phyloP scores from a whole-genome alignment of 257 asterid species.

The Primulina huaijiensis region DNA sequence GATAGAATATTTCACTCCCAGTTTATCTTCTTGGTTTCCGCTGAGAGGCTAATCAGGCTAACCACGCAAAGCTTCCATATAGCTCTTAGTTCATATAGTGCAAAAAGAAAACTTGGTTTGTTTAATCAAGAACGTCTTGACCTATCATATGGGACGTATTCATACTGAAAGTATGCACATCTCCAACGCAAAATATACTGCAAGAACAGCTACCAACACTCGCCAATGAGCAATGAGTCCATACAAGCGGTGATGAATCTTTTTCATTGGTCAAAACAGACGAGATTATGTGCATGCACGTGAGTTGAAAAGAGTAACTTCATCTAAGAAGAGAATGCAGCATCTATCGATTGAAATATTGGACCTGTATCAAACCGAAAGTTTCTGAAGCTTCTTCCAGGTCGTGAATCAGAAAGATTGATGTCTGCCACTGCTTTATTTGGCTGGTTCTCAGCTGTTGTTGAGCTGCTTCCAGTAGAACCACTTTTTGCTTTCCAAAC shows the following conservation, averaged over 20 bases:
- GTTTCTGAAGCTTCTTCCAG: slow-evolving; percentile 65
- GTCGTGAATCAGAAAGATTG: slow-evolving; percentile 34
- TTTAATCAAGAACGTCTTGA: too few species aligned
- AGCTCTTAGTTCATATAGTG: neutral
- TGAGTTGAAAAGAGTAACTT: slow-evolving; percentile 14
- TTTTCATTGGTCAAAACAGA: slow-evolving; percentile 10
- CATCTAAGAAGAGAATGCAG: slow-evolving; percentile 47
- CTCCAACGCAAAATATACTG: too few species aligned
- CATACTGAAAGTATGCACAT: too few species aligned
- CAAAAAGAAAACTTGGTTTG: too few species aligned
- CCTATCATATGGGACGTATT: too few species aligned
- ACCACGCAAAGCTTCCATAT: neutral
- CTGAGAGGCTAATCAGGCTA: neutral
- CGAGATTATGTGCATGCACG: slow-evolving; percentile 27
- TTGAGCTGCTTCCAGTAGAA: slow-evolving; percentile 58
- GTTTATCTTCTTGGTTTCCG: neutral
- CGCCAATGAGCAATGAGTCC: neutral
- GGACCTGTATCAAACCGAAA: slow-evolving; percentile 64
- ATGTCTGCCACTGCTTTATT: slow-evolving; percentile 43
- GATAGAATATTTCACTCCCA: too few species aligned
- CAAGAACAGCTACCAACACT: too few species aligned
- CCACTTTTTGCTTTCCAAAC: slow-evolving; percentile 71
- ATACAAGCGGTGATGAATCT: slow-evolving; percentile 4
- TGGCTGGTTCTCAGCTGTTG: slow-evolving; percentile 41
- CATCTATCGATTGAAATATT: slow-evolving; percentile 58